phyloP scores from a whole-genome alignment of 2,329 filamentous ascomycete genomes.

The Epicoccum nigrum region DNA sequence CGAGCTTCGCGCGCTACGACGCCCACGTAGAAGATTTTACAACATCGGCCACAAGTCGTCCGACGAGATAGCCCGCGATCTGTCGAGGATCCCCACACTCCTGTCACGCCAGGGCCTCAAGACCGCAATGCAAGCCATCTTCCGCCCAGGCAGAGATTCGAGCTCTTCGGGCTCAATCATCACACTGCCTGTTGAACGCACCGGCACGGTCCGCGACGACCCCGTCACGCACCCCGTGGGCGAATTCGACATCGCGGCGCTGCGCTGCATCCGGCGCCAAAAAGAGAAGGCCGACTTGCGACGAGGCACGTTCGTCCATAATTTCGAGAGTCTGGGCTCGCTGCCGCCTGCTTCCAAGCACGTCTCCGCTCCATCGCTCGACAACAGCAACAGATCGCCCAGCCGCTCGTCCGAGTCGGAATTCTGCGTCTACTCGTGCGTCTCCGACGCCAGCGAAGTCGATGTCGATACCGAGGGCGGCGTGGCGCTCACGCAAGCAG shows the following conservation, averaged over 20 bases:
- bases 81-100: constrained; percentile 22
- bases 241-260: constrained; percentile 36
- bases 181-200: constrained; percentile 37
- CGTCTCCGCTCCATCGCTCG: background rate
- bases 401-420: constrained; percentile 24
- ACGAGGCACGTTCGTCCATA: constrained; percentile 22
- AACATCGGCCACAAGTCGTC: constrained; percentile 34
- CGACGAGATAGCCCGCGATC: constrained; percentile 25
- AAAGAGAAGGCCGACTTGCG: constrained; percentile 34
- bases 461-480: constrained; percentile 59
- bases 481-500: constrained; percentile 64
- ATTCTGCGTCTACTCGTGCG: constrained; percentile 30
- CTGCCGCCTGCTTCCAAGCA: background rate
- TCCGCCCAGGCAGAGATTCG: constrained; percentile 35
- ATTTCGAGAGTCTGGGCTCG: constrained; percentile 21
- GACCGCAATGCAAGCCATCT: constrained; percentile 37
- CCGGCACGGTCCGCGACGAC: constrained; percentile 31
- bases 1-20: constrained; percentile 29
- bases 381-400: constrained; percentile 1
- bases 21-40: constrained; percentile 37
- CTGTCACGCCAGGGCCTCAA: constrained; percentile 36
- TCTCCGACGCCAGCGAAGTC: constrained; percentile 48
- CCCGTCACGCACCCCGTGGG: constrained; percentile 13
- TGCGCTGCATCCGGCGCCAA: constrained; percentile 34
- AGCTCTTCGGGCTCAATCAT: constrained; percentile 43